phyloP scores from a whole-genome alignment of 257 asterid genomes.

The Voacanga thouarsii region DNA sequence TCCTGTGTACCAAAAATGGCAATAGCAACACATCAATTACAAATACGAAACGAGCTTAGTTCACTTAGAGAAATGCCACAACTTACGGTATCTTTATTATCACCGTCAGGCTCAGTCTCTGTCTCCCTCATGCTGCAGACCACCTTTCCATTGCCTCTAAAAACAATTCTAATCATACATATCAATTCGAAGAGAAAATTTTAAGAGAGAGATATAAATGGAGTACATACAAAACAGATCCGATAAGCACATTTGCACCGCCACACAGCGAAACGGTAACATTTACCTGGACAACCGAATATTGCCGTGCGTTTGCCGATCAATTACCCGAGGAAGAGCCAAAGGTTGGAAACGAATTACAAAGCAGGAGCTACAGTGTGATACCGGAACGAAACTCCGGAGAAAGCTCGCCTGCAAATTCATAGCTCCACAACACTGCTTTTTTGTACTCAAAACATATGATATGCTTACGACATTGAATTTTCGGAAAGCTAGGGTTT shows the following conservation, averaged over 20 bases:
- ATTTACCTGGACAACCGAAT: constrained; percentile 49
- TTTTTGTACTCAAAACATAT: constrained; percentile 1
- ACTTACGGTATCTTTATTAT: constrained; percentile 55
- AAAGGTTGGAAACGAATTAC: constrained; percentile 33
- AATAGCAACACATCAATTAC: not conserved
- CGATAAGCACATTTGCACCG: not conserved
- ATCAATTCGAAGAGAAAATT: not conserved
- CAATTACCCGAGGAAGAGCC: constrained; percentile 28
- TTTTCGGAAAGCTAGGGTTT: constrained; percentile 5
- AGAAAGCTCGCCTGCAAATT: constrained; percentile 54
- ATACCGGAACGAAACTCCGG: constrained; percentile 46
- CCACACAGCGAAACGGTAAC: not conserved
- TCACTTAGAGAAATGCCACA: not conserved
- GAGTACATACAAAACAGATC: not conserved
- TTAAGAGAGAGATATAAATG: not conserved
- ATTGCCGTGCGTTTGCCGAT: constrained; percentile 26
- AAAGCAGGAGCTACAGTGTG: constrained; percentile 46
- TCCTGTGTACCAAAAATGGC: constrained; percentile 46
- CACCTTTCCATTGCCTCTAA: constrained; percentile 39
- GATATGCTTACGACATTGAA: constrained; percentile 7
- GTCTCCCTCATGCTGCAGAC: constrained; percentile 54
- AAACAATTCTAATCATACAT: constrained; percentile 12
- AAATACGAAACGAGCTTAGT: not conserved
- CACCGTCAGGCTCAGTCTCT: constrained; percentile 50
- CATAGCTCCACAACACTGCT: constrained; percentile 31